Percentiles rank a stretch among this genome's conserved stretches.
Conservation (phyloP, 2,329 filamentous ascomycete genomes). For the Thelonectria olida region DNA sequence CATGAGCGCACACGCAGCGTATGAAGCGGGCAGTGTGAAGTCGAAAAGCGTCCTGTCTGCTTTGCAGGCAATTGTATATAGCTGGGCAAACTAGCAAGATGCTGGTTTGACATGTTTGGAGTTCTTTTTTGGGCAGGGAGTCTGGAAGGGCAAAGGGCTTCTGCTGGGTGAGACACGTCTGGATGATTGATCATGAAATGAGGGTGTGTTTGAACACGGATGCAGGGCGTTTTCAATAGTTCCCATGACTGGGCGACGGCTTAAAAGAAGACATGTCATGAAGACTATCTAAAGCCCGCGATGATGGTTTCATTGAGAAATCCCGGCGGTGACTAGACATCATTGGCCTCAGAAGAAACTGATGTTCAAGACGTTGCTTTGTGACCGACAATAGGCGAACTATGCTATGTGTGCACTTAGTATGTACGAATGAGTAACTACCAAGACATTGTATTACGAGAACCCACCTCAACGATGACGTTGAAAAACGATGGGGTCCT, state of each 20-base stretch:
- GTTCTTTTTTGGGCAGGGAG: constrained; percentile 24
- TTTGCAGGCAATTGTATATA: constrained; percentile 22
- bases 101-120: constrained; percentile 15
- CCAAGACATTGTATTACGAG: too few relatives aligned
- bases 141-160: constrained; percentile 9
- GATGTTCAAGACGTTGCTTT: too few relatives aligned
- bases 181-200: constrained; percentile 7
- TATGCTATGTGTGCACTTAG: too few relatives aligned
- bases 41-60: background rate
- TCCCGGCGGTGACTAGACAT: too few relatives aligned
- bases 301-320: too few relatives aligned
- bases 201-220: constrained; percentile 12
- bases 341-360: too few relatives aligned
- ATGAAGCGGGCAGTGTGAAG: too few relatives aligned
- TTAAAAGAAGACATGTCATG: background rate
- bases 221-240: constrained; percentile 12
- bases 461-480: constrained; percentile 7
- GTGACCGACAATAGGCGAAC: background rate
- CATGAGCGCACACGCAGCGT: constrained; percentile 14
- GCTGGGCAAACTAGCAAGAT: background rate
- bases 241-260: background rate
- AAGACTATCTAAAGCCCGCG: background rate
- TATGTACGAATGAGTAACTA: too few relatives aligned
- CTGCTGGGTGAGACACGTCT: background rate
- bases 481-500: background rate